Conservation (phyloP, 2,329 filamentous ascomycete genomes). For the Fusarium clavum region DNA sequence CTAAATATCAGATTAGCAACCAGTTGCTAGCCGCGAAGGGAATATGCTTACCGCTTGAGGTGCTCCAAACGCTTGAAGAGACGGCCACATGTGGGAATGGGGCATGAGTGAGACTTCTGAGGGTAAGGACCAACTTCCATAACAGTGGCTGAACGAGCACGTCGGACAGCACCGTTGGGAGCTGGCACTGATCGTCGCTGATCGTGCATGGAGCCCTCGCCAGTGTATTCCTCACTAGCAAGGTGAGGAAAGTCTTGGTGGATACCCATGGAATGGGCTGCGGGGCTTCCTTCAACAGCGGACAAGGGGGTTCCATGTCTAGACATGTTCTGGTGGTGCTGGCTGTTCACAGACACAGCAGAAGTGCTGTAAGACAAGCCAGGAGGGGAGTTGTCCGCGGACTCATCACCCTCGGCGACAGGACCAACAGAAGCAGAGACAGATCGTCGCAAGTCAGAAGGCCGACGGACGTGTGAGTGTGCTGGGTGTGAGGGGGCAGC, state of each 20-base stretch:
- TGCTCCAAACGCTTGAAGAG: conserved; percentile 99
- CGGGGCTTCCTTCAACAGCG: conserved; percentile 83
- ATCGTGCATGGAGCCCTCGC: conserved; percentile 60
- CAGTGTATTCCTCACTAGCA: conserved; percentile 70
- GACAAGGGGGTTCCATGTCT: conserved; percentile 91
- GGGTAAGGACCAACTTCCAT: conserved; percentile 97
- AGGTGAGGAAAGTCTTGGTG: conserved; percentile 78
- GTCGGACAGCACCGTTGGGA: conserved; percentile 81
- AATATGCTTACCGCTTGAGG: conserved; percentile 86
- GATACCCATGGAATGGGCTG: conserved; percentile 75
- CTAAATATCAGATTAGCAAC: conserved; percentile 60
- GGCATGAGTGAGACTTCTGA: conserved; percentile 97
- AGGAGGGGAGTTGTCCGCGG: conserved; percentile 81
- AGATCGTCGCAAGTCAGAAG: conserved; percentile 90
- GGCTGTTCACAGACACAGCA: conserved; percentile 69
- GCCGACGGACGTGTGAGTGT: conserved; percentile 83
- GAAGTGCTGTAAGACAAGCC: conserved; percentile 79
- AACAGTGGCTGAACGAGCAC: conserved; percentile 93
- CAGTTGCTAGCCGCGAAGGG: conserved; percentile 45
- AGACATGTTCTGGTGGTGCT: conserved; percentile 86
- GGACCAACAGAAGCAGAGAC: conserved; percentile 89
- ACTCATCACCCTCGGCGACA: conserved; percentile 82
- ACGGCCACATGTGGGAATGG: conserved; percentile 97
- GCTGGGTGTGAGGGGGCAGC: conserved; percentile 70
- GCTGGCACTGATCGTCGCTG: conserved; percentile 76